Evolutionary conservation across 73 alveolate species (phyloP), one percentile per base, ranked within the genome.

Genomic region (Breviolum minutum): DNA sequence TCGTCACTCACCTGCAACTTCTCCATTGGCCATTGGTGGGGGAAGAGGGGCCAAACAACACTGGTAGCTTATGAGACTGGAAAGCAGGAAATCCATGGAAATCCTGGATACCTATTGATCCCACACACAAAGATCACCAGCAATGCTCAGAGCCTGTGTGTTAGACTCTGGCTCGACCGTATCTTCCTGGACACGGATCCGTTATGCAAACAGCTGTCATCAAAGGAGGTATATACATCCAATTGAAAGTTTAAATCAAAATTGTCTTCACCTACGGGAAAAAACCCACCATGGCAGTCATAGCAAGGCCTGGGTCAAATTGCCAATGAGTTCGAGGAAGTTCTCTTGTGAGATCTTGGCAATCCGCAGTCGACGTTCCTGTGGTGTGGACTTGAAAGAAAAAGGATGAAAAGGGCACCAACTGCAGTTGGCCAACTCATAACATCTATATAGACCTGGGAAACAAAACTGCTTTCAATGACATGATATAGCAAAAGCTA

Each of bases 321-420:
- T 30, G 30, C 98, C 87, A 40, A 92, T 92, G 77, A 92, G 90
- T 48, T 92, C 77, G 68, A 92, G 30, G 68, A 92, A 92, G 90
- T 81, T 80, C 64, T 92, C 98, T 63, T 92, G 98, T 20, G 98
- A 92, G 48, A 92, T 92, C 79, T 76, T 76, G 63, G 98, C 98
- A 64, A 92, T 81, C 22, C 89, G 77, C 87, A 70, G 30, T 24
- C 98, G 89, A 60, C 98, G 60, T 60, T 92, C 98, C 98, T 92
- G 88, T 14, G 40, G 88, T 14, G 40, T 68, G 77, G 77, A 68
- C 17, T 14, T 68, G 77, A 22, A 68, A 22, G 0, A 4, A 68
- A 14, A 14, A 14, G n/a, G 4, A 1, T 68, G 17, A 22, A 22
- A 17, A 68, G 77, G 24, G 77, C n/a, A 68, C 6, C 77, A 68